phyloP scores from a whole-genome alignment of 176 grass and related monocot species.

The Zoysia japonica region DNA sequence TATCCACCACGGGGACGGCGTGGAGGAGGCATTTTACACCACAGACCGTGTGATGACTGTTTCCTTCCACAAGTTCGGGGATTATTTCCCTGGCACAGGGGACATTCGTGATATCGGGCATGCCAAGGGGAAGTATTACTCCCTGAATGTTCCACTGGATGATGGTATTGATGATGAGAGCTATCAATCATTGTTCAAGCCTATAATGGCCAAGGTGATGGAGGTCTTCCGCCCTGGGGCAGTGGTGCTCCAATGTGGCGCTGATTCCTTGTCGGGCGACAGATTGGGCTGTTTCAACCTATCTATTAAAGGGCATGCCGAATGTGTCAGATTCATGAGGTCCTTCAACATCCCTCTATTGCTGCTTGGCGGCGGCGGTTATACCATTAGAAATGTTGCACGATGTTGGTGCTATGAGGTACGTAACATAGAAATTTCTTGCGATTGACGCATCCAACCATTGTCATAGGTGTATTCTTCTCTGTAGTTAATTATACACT shows the following conservation, averaged over 20 bases:
- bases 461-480: neutral
- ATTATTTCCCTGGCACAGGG: slow-evolving; percentile 93
- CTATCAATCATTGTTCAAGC: slow-evolving; percentile 94
- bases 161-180: slow-evolving; percentile 94
- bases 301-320: slow-evolving; percentile 81
- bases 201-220: slow-evolving; percentile 88
- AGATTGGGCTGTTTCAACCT: slow-evolving; percentile 92
- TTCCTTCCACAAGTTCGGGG: slow-evolving; percentile 95
- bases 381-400: slow-evolving; percentile 92
- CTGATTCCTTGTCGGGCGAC: slow-evolving; percentile 89
- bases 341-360: slow-evolving; percentile 90
- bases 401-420: slow-evolving; percentile 99
- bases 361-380: slow-evolving; percentile 85
- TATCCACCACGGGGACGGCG: slow-evolving; percentile 94
- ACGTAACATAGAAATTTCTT: slow-evolving; percentile 18
- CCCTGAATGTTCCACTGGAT: slow-evolving; percentile 81
- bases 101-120: slow-evolving; percentile 67
- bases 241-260: slow-evolving; percentile 88
- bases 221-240: slow-evolving; percentile 83
- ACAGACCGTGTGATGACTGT: slow-evolving; percentile 91
- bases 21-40: slow-evolving; percentile 95
- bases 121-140: slow-evolving; percentile 78
- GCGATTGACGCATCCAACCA: neutral
- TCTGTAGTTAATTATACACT: neutral
- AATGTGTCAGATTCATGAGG: slow-evolving; percentile 94